A percentile compares a stretch with the other conserved stretches of the same genome.
phyloP scores from a whole-genome alignment of 2,329 filamentous ascomycete species.

The Colletotrichum sojae region DNA sequence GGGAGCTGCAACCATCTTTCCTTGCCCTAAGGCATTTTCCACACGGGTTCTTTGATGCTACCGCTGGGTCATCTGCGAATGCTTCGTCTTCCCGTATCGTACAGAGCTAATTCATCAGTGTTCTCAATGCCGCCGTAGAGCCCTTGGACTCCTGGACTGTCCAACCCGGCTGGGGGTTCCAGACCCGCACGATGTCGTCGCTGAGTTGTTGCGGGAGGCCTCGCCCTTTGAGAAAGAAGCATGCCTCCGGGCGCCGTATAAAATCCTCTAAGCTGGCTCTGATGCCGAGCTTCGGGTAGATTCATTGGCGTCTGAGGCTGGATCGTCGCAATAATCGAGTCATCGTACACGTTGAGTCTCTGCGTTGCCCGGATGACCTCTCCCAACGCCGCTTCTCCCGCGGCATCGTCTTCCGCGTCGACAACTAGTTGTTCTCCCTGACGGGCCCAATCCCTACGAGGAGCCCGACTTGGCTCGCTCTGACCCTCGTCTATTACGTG shows the following conservation, averaged over 20 bases:
- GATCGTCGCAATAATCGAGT: slow-evolving; percentile 56
- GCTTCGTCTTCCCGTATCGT: neutral
- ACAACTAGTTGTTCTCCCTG: neutral
- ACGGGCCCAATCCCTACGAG: neutral
- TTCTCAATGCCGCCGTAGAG: slow-evolving; percentile 66
- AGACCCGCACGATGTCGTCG: slow-evolving; percentile 44
- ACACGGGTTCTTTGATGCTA: too few relatives aligned
- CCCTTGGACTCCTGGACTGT: slow-evolving; percentile 60
- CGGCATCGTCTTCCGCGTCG: neutral
- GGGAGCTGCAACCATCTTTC: too few relatives aligned
- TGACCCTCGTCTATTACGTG: too few relatives aligned
- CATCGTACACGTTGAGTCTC: slow-evolving; percentile 61
- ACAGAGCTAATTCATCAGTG: slow-evolving; percentile 51
- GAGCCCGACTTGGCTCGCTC: neutral
- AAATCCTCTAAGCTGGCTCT: slow-evolving; percentile 57
- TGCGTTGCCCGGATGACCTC: slow-evolving; percentile 39
- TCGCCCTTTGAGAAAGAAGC: neutral
- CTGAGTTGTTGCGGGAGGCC: neutral
- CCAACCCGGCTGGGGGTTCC: slow-evolving; percentile 55
- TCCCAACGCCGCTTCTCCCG: neutral
- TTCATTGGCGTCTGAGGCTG: slow-evolving; percentile 67
- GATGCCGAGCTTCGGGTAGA: slow-evolving; percentile 64
- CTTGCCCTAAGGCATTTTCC: too few relatives aligned
- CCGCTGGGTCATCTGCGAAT: too few relatives aligned
- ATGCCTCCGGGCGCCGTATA: slow-evolving; percentile 58